phyloP scores from a whole-genome alignment of 2,329 filamentous ascomycete species.

The Aspergillus sp. region DNA sequence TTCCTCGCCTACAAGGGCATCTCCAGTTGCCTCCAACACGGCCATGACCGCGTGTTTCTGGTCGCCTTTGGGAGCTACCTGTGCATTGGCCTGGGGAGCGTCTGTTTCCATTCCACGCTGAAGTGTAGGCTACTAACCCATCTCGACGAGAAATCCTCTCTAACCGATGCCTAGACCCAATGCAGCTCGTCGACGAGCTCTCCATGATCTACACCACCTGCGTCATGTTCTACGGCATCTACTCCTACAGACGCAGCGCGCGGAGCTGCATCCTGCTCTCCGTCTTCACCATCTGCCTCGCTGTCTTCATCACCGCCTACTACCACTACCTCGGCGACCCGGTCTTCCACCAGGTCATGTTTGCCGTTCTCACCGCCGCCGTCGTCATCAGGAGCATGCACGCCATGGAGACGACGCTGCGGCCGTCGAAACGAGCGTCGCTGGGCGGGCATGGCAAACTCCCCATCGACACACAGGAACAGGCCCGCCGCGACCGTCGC shows the following conservation, averaged over 20 bases:
- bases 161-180: too few species aligned
- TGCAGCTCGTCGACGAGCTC: conserved; percentile 62
- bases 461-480: conserved; percentile 23
- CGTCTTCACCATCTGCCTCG: conserved; percentile 45
- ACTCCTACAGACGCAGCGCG: conserved; percentile 56
- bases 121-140: conserved; percentile 41
- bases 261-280: conserved; percentile 47
- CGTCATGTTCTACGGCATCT: conserved; percentile 63
- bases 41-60: conserved; percentile 66
- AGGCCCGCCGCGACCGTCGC: conserved; percentile 35
- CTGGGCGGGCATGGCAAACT: conserved; percentile 38
- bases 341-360: conserved; percentile 71
- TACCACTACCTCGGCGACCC: conserved; percentile 79
- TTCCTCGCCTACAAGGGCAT: conserved; percentile 69
- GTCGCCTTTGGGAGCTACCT: conserved; percentile 56
- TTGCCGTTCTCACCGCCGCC: conserved; percentile 60
- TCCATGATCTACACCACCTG: conserved; percentile 66
- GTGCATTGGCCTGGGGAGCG: conserved; percentile 52
- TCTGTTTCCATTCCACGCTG: conserved; percentile 54
- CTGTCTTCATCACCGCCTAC: conserved; percentile 64
- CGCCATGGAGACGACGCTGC: conserved; percentile 61
- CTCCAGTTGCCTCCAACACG: conserved; percentile 59
- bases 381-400: conserved; percentile 66
- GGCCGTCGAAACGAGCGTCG: conserved; percentile 48
- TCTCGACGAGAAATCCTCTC: not conserved